These are phyloP conservation scores for Draba incana DNA, from an alignment of 345 rosid genomes.

Conservation along the genomic window DNA sequence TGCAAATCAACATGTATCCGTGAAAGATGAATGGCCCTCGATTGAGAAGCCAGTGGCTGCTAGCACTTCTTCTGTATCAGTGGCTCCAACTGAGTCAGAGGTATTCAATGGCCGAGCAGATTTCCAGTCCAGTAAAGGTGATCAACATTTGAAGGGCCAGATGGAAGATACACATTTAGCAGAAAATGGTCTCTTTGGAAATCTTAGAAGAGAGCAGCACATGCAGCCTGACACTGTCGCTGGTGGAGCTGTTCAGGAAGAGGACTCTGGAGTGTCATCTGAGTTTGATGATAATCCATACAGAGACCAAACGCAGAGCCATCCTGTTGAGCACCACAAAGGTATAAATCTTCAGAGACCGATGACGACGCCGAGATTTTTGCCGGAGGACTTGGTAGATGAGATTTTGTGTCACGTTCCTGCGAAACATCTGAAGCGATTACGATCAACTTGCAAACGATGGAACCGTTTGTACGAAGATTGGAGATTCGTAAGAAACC, in stretches of 20 bases:
- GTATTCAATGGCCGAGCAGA: conserved; percentile 50
- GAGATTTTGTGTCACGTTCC: too few relatives aligned
- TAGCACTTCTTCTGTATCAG: conserved; percentile 48
- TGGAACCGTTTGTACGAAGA: too few relatives aligned
- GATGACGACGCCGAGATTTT: too few relatives aligned
- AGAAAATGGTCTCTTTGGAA: conserved; percentile 62
- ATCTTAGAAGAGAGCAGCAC: conserved; percentile 45
- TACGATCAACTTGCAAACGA: too few relatives aligned
- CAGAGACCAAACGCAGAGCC: conserved; percentile 57
- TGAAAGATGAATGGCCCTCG: conserved; percentile 58
- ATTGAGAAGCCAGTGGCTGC: conserved; percentile 61
- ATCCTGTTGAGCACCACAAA: conserved; percentile 60
- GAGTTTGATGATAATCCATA: conserved; percentile 58
- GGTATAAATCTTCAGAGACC: too few relatives aligned
- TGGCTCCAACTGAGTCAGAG: conserved; percentile 52
- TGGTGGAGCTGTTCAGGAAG: conserved; percentile 62
- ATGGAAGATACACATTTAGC: conserved; percentile 54
- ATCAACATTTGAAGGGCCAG: conserved; percentile 54
- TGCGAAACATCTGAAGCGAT: too few relatives aligned
- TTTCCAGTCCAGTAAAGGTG: conserved; percentile 51
- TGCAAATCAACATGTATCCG: conserved; percentile 46
- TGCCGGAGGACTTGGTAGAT: too few relatives aligned
- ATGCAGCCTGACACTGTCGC: conserved; percentile 56
- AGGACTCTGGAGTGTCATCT: conserved; percentile 59
- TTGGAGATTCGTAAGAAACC: too few relatives aligned